These are phyloP conservation scores for Tolypocladium capitatum DNA, from an alignment of 2,329 filamentous ascomycete species.

Conservation along the genomic window DNA sequence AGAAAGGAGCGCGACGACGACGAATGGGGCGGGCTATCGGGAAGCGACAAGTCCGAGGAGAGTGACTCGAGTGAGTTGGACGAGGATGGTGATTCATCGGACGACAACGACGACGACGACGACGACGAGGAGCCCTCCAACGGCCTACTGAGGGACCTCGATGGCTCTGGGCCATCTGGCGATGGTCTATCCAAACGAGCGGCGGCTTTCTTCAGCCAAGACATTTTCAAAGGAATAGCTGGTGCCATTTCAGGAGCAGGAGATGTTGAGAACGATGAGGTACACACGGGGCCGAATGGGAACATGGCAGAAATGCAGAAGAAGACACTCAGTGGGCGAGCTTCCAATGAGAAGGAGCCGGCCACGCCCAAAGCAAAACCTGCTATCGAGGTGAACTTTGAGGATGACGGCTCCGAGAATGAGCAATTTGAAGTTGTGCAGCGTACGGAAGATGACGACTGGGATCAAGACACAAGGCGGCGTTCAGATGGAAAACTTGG, in stretches of 20 bases:
- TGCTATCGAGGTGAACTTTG: slow-evolving; percentile 12
- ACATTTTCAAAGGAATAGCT: slow-evolving; percentile 78
- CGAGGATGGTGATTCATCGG: slow-evolving; percentile 32
- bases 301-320: slow-evolving; percentile 11
- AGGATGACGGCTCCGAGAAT: slow-evolving; percentile 26
- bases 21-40: slow-evolving; percentile 85
- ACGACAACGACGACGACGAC: slow-evolving; percentile 19
- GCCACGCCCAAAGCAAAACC: not conserved
- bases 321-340: not conserved
- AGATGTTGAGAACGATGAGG: slow-evolving; percentile 22
- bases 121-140: slow-evolving; percentile 11
- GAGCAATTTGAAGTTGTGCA: slow-evolving; percentile 51
- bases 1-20: slow-evolving; percentile 70
- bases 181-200: slow-evolving; percentile 66
- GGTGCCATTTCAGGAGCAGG: slow-evolving; percentile 43
- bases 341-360: not conserved
- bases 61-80: slow-evolving; percentile 42
- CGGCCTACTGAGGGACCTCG: slow-evolving; percentile 23
- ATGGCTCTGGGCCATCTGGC: slow-evolving; percentile 29
- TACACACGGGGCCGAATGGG: not conserved
- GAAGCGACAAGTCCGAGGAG: slow-evolving; percentile 42
- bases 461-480: slow-evolving; percentile 53
- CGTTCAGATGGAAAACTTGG: slow-evolving; percentile 35
- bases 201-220: slow-evolving; percentile 82
- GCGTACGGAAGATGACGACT: slow-evolving; percentile 38